These are phyloP conservation scores for Niebla homalea DNA, from an alignment of 495 filamentous ascomycete species.

Conservation along the genomic window DNA sequence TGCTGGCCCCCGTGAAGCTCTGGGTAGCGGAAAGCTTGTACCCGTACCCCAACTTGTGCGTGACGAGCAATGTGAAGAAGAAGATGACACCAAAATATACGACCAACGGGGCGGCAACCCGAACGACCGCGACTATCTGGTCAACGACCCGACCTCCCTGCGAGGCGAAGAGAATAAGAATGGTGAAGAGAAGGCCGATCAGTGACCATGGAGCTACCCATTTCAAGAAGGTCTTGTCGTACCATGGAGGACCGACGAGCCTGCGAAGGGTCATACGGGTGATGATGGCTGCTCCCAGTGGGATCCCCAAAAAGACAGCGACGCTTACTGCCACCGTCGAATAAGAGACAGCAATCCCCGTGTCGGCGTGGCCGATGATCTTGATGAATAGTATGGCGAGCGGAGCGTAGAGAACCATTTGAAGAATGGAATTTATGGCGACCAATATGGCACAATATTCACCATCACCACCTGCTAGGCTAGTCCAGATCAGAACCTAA, in stretches of 20 bases:
- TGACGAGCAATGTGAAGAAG: constrained; percentile 45
- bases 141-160: constrained; percentile 69
- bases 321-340: constrained; percentile 63
- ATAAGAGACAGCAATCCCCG: constrained; percentile 45
- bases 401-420: constrained; percentile 79
- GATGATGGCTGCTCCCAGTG: constrained; percentile 62
- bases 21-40: constrained; percentile 66
- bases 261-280: constrained; percentile 53
- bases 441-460: constrained; percentile 89
- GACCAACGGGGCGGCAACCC: constrained; percentile 67
- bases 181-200: constrained; percentile 75
- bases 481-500: constrained; percentile 67
- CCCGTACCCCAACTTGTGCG: constrained; percentile 51
- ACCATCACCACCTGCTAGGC: constrained; percentile 59
- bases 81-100: constrained; percentile 73
- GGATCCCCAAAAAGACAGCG: constrained; percentile 76
- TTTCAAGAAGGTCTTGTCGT: constrained; percentile 54
- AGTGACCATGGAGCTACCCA: constrained; percentile 61
- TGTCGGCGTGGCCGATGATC: constrained; percentile 40
- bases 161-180: constrained; percentile 71
- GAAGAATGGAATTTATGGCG: constrained; percentile 73
- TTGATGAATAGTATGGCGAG: constrained; percentile 65
- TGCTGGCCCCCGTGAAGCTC: constrained; percentile 88
- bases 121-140: constrained; percentile 69
- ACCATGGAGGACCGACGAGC: constrained; percentile 42